Conservation (phyloP, 768 basidiomycete genomes). For the Hypsizygus marmoreus region DNA sequence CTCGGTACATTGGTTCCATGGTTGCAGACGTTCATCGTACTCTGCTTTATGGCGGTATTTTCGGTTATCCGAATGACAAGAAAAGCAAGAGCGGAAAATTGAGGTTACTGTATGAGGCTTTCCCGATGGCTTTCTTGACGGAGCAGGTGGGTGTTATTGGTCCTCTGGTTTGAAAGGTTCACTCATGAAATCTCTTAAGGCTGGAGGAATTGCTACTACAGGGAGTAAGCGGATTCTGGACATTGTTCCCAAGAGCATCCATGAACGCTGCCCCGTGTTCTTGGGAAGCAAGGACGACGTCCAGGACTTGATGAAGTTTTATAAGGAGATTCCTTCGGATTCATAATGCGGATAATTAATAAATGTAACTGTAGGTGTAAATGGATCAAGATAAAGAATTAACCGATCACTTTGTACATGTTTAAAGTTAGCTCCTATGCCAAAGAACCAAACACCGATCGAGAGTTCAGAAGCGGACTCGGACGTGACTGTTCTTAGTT, state of each 20-base stretch:
- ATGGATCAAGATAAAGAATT: not conserved
- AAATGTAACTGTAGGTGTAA: slow-evolving; percentile 3
- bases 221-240: slow-evolving; percentile 94
- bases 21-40: slow-evolving; percentile 98
- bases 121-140: slow-evolving; percentile 95
- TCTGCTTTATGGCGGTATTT: slow-evolving; percentile 95
- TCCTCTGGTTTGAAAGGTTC: not conserved
- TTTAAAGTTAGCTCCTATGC: not conserved
- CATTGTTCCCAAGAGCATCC: slow-evolving; percentile 81
- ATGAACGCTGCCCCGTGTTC: slow-evolving; percentile 92
- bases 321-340: slow-evolving; percentile 47
- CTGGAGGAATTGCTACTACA: slow-evolving; percentile 95
- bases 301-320: slow-evolving; percentile 85
- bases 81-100: slow-evolving; percentile 97
- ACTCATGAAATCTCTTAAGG: slow-evolving; percentile 47
- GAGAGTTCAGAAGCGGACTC: no score
- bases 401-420: slow-evolving; percentile 15
- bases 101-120: slow-evolving; percentile 93
- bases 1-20: slow-evolving; percentile 97
- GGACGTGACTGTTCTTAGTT: no score
- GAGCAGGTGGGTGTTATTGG: slow-evolving; percentile 66
- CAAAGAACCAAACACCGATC: slow-evolving; percentile 7
- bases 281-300: slow-evolving; percentile 94
- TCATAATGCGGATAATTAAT: not conserved
- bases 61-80: slow-evolving; percentile 97